A percentile compares a stretch with the other conserved stretches of the same genome.
These are phyloP conservation scores for Scutellaria baicalensis DNA, from an alignment of 257 asterid species.

Conservation along the genomic window DNA sequence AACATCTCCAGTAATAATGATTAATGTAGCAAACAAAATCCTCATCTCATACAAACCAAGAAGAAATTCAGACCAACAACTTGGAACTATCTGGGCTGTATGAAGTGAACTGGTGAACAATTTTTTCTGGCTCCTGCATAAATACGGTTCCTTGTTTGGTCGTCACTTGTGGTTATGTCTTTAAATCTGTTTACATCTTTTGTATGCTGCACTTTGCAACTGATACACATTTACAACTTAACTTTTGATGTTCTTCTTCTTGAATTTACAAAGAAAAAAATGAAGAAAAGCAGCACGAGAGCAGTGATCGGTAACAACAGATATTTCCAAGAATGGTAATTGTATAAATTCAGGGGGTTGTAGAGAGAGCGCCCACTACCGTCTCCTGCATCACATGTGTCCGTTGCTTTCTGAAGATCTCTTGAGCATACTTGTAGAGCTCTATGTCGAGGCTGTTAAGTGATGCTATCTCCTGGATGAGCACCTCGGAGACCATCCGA, in stretches of 20 bases:
- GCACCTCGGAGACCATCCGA: constrained; percentile 38
- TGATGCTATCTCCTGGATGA: constrained; percentile 56
- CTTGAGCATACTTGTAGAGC: constrained; percentile 65
- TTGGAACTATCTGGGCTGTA: not conserved
- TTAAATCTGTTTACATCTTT: not conserved
- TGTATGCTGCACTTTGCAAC: not conserved
- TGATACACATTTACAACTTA: constrained; percentile 36
- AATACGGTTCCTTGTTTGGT: not conserved
- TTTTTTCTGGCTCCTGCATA: not conserved
- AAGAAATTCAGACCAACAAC: not conserved
- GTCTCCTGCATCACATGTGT: constrained; percentile 43
- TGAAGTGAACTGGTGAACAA: not conserved
- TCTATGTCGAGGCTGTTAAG: constrained; percentile 69
- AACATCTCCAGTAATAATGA: not conserved
- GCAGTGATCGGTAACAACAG: constrained; percentile 26
- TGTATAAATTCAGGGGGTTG: constrained; percentile 18
- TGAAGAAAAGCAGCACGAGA: constrained; percentile 33
- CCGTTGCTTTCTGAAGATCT: constrained; percentile 56
- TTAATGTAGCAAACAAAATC: not conserved
- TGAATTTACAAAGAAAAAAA: constrained; percentile 47
- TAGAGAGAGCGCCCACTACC: not conserved
- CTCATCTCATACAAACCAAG: not conserved
- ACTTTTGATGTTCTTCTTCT: constrained; percentile 59
- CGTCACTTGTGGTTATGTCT: not conserved
- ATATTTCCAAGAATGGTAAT: constrained; percentile 33